phyloP scores from a whole-genome alignment of 140 eudicot genomes.

The Ambrosia hybrid region DNA sequence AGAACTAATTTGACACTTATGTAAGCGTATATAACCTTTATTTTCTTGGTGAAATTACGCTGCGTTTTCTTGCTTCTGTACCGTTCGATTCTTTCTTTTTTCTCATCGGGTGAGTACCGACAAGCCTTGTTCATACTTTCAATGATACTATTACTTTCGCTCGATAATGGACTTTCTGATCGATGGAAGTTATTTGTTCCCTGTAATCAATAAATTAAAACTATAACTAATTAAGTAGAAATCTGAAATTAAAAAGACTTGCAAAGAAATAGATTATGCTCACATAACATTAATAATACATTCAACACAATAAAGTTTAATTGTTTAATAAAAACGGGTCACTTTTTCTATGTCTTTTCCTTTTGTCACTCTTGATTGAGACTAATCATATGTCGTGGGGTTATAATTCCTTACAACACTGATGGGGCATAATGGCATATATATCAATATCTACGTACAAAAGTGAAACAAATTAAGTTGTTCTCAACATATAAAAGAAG shows the following conservation, averaged over 20 bases:
- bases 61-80: conserved; percentile 81
- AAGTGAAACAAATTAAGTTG: conserved; percentile 20
- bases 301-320: background rate
- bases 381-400: conserved; percentile 37
- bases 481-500: background rate
- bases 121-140: conserved; percentile 82
- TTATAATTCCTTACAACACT: conserved; percentile 19
- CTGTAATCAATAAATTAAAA: conserved; percentile 25
- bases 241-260: background rate
- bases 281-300: background rate
- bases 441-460: conserved; percentile 9
- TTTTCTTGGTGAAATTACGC: conserved; percentile 92
- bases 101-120: conserved; percentile 86
- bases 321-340: background rate
- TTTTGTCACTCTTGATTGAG: conserved; percentile 33
- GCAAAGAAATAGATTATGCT: background rate
- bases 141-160: conserved; percentile 64
- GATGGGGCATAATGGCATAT: conserved; percentile 8
- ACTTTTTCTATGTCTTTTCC: conserved; percentile 22
- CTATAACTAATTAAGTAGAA: background rate
- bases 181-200: conserved; percentile 45
- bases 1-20: background rate
- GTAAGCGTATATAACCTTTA: conserved; percentile 52
- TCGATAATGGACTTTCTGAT: conserved; percentile 66
- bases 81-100: conserved; percentile 76